Base-by-base conservation (phyloP, 1,139 yeast species). In the Maudiozyma humilis region DNA sequence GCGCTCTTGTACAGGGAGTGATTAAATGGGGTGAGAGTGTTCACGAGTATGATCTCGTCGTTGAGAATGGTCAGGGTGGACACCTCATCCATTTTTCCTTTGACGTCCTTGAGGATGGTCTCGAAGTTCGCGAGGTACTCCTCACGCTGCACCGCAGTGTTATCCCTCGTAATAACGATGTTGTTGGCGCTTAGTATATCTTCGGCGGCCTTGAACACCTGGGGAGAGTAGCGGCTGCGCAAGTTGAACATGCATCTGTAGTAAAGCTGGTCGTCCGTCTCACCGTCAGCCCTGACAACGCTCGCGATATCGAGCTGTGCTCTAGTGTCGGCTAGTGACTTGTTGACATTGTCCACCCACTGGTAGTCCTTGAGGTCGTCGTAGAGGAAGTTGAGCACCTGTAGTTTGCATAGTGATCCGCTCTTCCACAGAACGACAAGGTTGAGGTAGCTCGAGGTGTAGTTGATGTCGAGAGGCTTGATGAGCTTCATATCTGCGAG, bases 341-440 rank as follows among this genome's bases (percentile, higher is more conserved):
- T 58, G 36, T 55, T 59, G 6, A 51, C 46, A 5, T 64, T 48
- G 31, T 62, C 64, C 27, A 58, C 45, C 65, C 66, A 63, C 35
- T 54, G 52, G 33, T 49, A 51, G 7, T 43, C 46, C 25, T 46
- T 48, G 40, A 54, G 47, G 27, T 47, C 41, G 12, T 60, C 63
- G 23, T 61, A 58, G 19, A 56, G 46, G 25, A 70, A 46, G 17
- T 58, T 56, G 31, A 67, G 50, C 8, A 64, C 54, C 45, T 71
- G 70, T 23, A 76, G 56, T 20, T 71, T 65, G 3, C 81, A 73
- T 1, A 77, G 68, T 2, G 76, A 73, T 50, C 81, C 80, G 47
- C 84, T 77, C 53, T 80, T 81, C 85, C 85, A 79, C 35, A 80
- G 64, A 1, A 76, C 64, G 55, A 67, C 62, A 5, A 72, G 50